phyloP scores from a whole-genome alignment of 495 filamentous ascomycete genomes.

The Penicillium subrubescens region DNA sequence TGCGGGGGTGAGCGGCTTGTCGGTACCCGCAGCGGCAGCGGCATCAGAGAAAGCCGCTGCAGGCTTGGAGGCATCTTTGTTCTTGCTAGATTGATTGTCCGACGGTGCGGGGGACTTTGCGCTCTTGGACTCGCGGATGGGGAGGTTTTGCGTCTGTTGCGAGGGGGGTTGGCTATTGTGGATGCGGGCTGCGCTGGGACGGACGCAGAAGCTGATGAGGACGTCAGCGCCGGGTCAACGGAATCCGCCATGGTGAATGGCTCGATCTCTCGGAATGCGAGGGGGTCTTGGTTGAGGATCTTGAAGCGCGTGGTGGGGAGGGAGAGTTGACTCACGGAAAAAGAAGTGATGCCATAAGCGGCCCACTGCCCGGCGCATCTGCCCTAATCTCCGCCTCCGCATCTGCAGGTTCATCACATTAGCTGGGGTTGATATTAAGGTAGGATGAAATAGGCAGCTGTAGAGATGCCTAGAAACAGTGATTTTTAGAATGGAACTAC shows the following conservation, averaged over 20 bases:
- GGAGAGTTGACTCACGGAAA: slow-evolving; percentile 43
- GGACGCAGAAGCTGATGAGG: slow-evolving; percentile 18
- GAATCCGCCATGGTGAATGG: slow-evolving; percentile 36
- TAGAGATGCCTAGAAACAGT: not conserved
- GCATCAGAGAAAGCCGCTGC: slow-evolving; percentile 12
- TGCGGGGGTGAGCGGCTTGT: slow-evolving; percentile 60
- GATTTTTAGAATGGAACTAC: not conserved
- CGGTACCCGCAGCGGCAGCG: slow-evolving; percentile 19
- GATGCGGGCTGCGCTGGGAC: slow-evolving; percentile 18
- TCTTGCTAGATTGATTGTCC: slow-evolving; percentile 33
- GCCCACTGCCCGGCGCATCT: slow-evolving; percentile 17
- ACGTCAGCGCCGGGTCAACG: slow-evolving; percentile 26
- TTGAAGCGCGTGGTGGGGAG: slow-evolving; percentile 37
- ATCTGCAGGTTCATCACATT: slow-evolving; percentile 6
- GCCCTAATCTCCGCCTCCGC: slow-evolving; percentile 7
- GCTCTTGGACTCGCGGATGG: slow-evolving; percentile 33
- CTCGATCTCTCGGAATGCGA: slow-evolving; percentile 22
- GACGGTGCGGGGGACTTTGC: slow-evolving; percentile 33
- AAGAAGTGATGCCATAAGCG: slow-evolving; percentile 45
- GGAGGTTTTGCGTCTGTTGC: slow-evolving; percentile 22
- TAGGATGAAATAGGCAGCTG: not conserved
- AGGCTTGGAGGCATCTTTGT: slow-evolving; percentile 27
- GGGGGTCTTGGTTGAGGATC: slow-evolving; percentile 20
- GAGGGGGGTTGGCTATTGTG: slow-evolving; percentile 24
- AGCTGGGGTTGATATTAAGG: not conserved